Base-by-base conservation (phyloP, 164 flowering plant species). In the Chimonanthus praecox region DNA sequence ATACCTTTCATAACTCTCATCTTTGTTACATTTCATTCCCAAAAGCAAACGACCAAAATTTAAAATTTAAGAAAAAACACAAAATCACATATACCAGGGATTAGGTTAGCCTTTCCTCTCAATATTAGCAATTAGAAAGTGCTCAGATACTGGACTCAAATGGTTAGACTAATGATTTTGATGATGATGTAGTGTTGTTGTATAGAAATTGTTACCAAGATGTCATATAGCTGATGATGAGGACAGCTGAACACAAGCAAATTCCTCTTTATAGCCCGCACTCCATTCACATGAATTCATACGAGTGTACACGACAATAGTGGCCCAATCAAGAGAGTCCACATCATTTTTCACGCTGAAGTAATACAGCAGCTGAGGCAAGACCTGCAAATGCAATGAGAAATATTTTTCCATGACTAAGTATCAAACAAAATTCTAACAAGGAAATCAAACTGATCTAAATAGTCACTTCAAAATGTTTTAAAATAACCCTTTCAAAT, bases 361-460 rank as follows among this genome's bases (percentile, higher is more conserved):
- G 83, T 84, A 94, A 77, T 85, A 91, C 9, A 92, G 91, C 74
- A 92, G 76, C 82, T 92, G 97, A 0, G 98, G 95, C 79, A 94
- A 77, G 33, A 94, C 82, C 97, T 92, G 88, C 18, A 50, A 73
- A 11, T 20, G 48, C 10, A 16, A 68, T 2, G 16, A 48, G 16
- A 68, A 47, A 48, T 7, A 10, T 10, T 10, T 18, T 16, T 68
- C 54, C 16, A 13, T 68, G 21, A 20, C 21, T 7, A 48, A 7
- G 4, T n/a, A 47, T 47, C 51, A 20, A 45, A 3, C 18, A 48
- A 47, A 49, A 11, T 4, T n/a, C 3, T 21, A 20, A 49, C 15
- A 16, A 54, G n/a, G 15, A 54, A 54, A 5, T 54, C 3, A 16
- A 54, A 54, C 15, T 10, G 15, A 54, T 54, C 15, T 16, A 11